Conservation (phyloP, 495 filamentous ascomycete species). For the Copromyces sp. region DNA sequence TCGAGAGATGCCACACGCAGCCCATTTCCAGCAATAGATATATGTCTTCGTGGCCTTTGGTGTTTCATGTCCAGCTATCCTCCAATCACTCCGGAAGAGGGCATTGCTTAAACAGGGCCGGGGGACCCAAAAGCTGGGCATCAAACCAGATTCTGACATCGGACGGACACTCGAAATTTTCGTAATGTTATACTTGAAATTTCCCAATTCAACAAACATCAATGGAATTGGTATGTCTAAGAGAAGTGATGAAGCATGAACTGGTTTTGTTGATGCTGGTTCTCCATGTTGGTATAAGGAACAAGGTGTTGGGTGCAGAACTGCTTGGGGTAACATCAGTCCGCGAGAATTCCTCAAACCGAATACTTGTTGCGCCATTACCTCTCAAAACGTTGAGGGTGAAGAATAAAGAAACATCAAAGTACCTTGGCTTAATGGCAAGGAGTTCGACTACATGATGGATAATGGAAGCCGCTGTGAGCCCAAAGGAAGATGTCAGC, state of each 20-base stretch:
- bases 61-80: not conserved
- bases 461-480: not conserved
- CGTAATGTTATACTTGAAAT: not conserved
- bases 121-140: not conserved
- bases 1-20: not conserved
- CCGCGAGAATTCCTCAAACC: not conserved
- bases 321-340: not conserved
- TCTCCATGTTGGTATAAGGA: not conserved
- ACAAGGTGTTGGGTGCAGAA: not conserved
- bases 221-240: not conserved
- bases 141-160: not conserved
- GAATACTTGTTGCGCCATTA: not conserved
- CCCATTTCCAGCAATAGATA: not conserved
- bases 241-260: not conserved
- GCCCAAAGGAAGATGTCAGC: not conserved
- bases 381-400: not conserved
- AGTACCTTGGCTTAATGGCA: not conserved
- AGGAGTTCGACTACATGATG: not conserved
- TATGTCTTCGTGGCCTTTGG: not conserved
- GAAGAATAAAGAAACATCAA: no score
- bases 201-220: no score
- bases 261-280: not conserved
- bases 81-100: no score
- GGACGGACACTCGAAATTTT: not conserved
- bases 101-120: not conserved